These are phyloP conservation scores for Phylloporus rhodoxanthus DNA, from an alignment of 768 basidiomycete genomes.

Conservation along the genomic window DNA sequence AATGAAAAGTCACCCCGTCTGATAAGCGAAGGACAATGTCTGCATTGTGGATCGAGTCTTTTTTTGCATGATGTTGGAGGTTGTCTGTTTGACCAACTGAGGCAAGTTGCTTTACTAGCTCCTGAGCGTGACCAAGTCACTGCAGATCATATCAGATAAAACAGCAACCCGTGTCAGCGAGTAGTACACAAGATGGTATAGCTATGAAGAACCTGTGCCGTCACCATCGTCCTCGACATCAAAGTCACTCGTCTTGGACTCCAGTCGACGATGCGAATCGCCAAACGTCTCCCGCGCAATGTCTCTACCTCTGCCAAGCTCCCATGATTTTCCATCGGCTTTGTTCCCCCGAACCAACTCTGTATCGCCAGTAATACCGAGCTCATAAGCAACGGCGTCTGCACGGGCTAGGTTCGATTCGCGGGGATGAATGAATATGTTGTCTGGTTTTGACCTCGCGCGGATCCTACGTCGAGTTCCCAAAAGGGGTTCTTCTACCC, in stretches of 20 bases:
- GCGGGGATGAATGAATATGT: slow-evolving; percentile 57
- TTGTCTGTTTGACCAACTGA: not conserved
- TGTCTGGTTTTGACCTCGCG: slow-evolving; percentile 50
- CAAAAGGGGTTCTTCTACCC: slow-evolving; percentile 24
- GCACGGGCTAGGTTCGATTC: slow-evolving; percentile 63
- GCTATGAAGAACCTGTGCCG: slow-evolving; percentile 1
- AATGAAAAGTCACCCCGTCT: not conserved
- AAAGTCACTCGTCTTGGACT: slow-evolving; percentile 4
- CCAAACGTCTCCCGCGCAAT: slow-evolving; percentile 44
- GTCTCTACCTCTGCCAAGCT: slow-evolving; percentile 45
- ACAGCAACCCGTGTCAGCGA: not conserved
- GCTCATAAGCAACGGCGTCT: slow-evolving; percentile 51
- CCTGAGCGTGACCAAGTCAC: too few species aligned
- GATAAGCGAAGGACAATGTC: slow-evolving; percentile 16
- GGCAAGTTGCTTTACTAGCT: not conserved
- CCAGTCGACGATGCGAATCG: slow-evolving; percentile 6
- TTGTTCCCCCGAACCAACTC: slow-evolving; percentile 40
- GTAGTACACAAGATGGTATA: not conserved
- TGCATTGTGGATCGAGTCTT: not conserved
- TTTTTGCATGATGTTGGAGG: slow-evolving; percentile 7
- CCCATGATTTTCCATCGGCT: slow-evolving; percentile 42
- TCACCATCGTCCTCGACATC: slow-evolving; percentile 14
- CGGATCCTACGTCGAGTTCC: slow-evolving; percentile 29
- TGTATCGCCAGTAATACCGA: slow-evolving; percentile 46
- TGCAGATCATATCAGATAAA: not conserved